Conservation (phyloP, 2,329 filamentous ascomycete species). For the Colletotrichum sp. region DNA sequence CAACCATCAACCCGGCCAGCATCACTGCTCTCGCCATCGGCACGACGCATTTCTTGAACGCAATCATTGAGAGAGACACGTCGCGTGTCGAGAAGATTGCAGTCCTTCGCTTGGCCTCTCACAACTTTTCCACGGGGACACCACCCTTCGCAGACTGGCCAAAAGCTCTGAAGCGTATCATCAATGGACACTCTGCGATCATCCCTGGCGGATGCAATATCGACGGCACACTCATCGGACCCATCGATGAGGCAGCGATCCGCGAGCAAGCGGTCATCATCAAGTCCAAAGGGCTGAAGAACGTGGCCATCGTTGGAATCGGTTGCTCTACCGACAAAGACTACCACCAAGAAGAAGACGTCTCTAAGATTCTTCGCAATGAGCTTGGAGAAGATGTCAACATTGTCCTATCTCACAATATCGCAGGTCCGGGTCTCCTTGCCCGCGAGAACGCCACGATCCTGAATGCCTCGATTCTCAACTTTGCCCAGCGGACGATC, state of each 20-base stretch:
- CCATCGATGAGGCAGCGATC: constrained; percentile 14
- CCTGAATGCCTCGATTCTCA: constrained; percentile 55
- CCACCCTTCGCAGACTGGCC: constrained; percentile 61
- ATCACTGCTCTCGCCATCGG: constrained; percentile 58
- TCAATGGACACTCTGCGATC: constrained; percentile 25
- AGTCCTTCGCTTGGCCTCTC: constrained; percentile 58
- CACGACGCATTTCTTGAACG: constrained; percentile 65
- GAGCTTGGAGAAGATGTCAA: constrained; percentile 38
- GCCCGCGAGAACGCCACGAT: constrained; percentile 60
- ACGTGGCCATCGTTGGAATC: constrained; percentile 60
- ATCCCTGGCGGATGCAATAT: constrained; percentile 26
- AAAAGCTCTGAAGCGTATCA: constrained; percentile 42
- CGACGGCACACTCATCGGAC: constrained; percentile 24
- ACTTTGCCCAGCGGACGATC: constrained; percentile 51
- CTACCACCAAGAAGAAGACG: constrained; percentile 56
- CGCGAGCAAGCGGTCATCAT: constrained; percentile 23
- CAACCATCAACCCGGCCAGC: constrained; percentile 32
- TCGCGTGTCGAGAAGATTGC: constrained; percentile 54
- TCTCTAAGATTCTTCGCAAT: constrained; percentile 49
- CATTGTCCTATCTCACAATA: constrained; percentile 33
- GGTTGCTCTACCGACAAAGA: constrained; percentile 63
- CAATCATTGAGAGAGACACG: constrained; percentile 58
- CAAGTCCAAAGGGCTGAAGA: constrained; percentile 30
- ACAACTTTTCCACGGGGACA: constrained; percentile 52
- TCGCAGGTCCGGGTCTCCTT: constrained; percentile 43